Conservation (phyloP, 306 rosid species). For the Abrus pulchellus region DNA sequence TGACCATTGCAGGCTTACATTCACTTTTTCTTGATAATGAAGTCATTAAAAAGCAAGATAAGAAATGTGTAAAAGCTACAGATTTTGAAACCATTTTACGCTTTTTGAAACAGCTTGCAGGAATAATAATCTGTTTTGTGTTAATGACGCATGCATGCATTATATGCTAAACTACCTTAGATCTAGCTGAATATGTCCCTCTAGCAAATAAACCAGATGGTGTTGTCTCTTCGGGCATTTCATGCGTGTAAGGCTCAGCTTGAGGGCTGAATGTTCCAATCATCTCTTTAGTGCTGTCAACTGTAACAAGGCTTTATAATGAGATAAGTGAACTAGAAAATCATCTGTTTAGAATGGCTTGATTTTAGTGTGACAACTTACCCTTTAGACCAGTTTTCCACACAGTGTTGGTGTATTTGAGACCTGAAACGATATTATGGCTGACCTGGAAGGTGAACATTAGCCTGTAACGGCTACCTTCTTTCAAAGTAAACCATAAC, state of each 20-base stretch:
- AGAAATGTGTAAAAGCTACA: not conserved
- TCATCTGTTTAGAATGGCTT: not conserved
- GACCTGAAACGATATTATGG: constrained; percentile 91
- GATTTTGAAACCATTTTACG: not conserved
- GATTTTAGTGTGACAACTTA: constrained; percentile 28
- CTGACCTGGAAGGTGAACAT: constrained; percentile 78
- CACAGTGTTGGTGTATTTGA: constrained; percentile 87
- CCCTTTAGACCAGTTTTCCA: constrained; percentile 92
- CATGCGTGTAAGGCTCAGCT: constrained; percentile 74
- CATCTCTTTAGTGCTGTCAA: constrained; percentile 85
- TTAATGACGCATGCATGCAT: not conserved
- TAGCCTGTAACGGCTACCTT: constrained; percentile 84
- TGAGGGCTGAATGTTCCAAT: constrained; percentile 95
- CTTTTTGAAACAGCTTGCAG: not conserved
- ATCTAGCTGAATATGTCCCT: constrained; percentile 84
- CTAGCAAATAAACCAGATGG: constrained; percentile 91
- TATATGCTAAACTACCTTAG: constrained; percentile 62
- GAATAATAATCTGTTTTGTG: not conserved
- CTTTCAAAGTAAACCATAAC: constrained; percentile 93
- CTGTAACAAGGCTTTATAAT: constrained; percentile 53
- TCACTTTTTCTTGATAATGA: not conserved
- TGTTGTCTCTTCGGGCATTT: constrained; percentile 88
- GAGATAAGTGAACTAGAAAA: not conserved
- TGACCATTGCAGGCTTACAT: constrained; percentile 9
- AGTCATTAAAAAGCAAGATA: not conserved